These are phyloP conservation scores for Craspedostauros australis DNA, from an alignment of 108 stramenopile genomes.

Conservation along the genomic window DNA sequence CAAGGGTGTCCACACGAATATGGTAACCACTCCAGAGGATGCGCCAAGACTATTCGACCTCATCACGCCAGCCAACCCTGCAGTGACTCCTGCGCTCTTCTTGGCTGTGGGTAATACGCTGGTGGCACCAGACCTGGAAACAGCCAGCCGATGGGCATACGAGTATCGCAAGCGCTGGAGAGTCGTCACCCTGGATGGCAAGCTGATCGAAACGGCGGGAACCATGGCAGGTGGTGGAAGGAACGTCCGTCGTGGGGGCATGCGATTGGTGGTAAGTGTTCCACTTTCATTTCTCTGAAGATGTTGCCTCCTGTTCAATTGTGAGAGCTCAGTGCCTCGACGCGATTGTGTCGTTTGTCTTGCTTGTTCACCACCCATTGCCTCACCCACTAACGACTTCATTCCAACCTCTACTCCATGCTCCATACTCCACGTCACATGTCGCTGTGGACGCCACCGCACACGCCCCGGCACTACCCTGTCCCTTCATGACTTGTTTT, in stretches of 20 bases:
- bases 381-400: no score
- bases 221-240: slow-evolving; percentile 99
- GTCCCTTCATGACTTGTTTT: no score
- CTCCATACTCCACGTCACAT: no score
- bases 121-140: slow-evolving; percentile 92
- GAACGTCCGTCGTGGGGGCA: slow-evolving; percentile 69
- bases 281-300: no score
- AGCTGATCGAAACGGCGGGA: slow-evolving; percentile 95
- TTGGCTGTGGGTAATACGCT: slow-evolving; percentile 93
- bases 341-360: no score
- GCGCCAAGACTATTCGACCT: slow-evolving; percentile 93
- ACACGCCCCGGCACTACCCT: no score
- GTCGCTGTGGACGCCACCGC: no score
- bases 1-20: slow-evolving; percentile 82
- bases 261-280: slow-evolving; percentile 70
- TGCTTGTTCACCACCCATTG: no score
- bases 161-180: slow-evolving; percentile 85
- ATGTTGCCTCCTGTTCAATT: no score
- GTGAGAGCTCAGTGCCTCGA: no score
- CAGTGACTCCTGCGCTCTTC: slow-evolving; percentile 88
- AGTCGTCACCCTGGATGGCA: slow-evolving; percentile 91
- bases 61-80: slow-evolving; percentile 54
- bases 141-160: slow-evolving; percentile 91
- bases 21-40: slow-evolving; percentile 77
- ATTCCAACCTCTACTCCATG: no score